phyloP scores from a whole-genome alignment of 805 yeast genomes.

The Starmera amethionina region DNA sequence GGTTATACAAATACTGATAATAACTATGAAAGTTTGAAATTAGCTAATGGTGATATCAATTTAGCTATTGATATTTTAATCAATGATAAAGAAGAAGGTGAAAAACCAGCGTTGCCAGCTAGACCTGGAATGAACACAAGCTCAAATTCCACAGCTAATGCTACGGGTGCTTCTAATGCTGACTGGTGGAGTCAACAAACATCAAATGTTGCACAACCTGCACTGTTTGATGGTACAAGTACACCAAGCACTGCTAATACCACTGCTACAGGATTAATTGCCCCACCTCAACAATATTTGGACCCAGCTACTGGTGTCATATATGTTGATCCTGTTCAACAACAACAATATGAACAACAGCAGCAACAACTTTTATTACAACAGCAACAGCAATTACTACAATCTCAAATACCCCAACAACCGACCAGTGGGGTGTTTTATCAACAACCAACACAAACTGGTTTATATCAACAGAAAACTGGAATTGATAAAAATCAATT shows the following conservation, averaged over 20 bases:
- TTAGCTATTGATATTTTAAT: conserved; percentile 50
- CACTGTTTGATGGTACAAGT: conserved; percentile 23
- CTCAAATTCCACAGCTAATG: not conserved
- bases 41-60: conserved; percentile 49
- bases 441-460: conserved; percentile 1
- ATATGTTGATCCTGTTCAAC: conserved; percentile 62
- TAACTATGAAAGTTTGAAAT: conserved; percentile 51
- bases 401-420: not conserved
- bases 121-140: conserved; percentile 15
- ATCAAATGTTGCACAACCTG: conserved; percentile 22
- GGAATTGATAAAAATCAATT: conserved; percentile 12
- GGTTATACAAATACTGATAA: conserved; percentile 52
- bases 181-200: conserved; percentile 13
- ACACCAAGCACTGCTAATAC: conserved; percentile 10
- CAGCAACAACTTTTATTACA: conserved; percentile 11
- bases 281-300: conserved; percentile 56
- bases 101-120: conserved; percentile 39
- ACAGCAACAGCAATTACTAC: conserved; percentile 2
- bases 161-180: conserved; percentile 1
- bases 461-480: conserved; percentile 2
- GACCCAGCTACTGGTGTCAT: conserved; percentile 65
- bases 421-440: not conserved
- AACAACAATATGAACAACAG: conserved; percentile 22
- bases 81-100: conserved; percentile 27
- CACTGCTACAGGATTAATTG: conserved; percentile 17